A percentile compares a stretch with the other conserved stretches of the same genome.
Evolutionary conservation across 495 filamentous ascomycete species (phyloP).

Genomic region (Penicillium paradoxum): DNA sequence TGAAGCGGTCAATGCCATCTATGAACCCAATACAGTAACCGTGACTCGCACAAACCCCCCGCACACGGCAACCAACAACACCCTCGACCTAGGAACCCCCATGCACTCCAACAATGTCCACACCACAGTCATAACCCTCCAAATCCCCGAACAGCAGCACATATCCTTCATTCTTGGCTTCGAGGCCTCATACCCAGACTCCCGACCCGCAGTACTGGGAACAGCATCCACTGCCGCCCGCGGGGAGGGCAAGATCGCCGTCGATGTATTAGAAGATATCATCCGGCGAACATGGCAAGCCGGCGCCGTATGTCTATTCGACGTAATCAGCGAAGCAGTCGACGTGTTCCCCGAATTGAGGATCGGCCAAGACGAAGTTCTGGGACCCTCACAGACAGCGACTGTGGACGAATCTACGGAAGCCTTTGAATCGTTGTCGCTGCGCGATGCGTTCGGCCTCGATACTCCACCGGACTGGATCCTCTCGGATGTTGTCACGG

Average conservation of each 20-base stretch:
- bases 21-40: constrained; percentile 62
- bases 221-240: constrained; percentile 46
- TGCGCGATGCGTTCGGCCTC: constrained; percentile 34
- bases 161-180: constrained; percentile 62
- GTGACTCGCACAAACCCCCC: constrained; percentile 33
- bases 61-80: constrained; percentile 37
- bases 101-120: constrained; percentile 14
- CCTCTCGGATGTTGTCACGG: constrained; percentile 62
- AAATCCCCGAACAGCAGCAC: constrained; percentile 40
- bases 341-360: constrained; percentile 45
- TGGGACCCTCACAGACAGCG: constrained; percentile 3
- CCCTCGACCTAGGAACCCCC: constrained; percentile 33
- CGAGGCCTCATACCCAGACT: constrained; percentile 64
- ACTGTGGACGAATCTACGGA: constrained; percentile 13
- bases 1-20: constrained; percentile 90
- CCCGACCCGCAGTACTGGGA: constrained; percentile 64
- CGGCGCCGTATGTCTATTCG: constrained; percentile 82
- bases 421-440: constrained; percentile 24
- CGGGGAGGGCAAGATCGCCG: constrained; percentile 63
- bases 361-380: constrained; percentile 27
- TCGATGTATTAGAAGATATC: constrained; percentile 61
- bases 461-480: constrained; percentile 58
- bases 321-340: constrained; percentile 62
- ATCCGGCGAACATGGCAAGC: constrained; percentile 60
- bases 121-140: constrained; percentile 32